phyloP scores from a whole-genome alignment of 1,139 yeast species.

The Candida tetrigidarum region DNA sequence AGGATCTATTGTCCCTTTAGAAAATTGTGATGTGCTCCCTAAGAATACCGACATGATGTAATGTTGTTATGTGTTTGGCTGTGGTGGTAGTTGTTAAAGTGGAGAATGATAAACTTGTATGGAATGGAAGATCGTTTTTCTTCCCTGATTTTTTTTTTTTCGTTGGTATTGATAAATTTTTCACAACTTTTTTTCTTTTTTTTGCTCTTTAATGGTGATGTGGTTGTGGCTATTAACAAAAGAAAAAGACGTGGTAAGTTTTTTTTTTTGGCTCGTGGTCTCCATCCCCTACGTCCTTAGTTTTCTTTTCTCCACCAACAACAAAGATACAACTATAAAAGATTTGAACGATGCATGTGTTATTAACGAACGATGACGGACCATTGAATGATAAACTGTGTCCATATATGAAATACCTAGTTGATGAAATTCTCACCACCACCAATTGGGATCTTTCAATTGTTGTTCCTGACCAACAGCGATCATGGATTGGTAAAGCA shows the following conservation, averaged over 20 bases:
- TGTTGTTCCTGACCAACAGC: slow-evolving; percentile 76
- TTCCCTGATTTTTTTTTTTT: not conserved
- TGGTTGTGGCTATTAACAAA: not conserved
- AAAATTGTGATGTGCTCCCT: slow-evolving; percentile 47
- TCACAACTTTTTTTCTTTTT: slow-evolving; percentile 3
- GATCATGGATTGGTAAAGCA: slow-evolving; percentile 98
- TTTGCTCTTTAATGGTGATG: not conserved
- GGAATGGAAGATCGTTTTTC: slow-evolving; percentile 5
- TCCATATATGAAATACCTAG: slow-evolving; percentile 84
- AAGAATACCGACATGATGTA: slow-evolving; percentile 64
- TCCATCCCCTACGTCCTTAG: not conserved
- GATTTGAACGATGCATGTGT: slow-evolving; percentile 39
- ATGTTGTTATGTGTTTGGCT: not conserved
- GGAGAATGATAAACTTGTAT: not conserved
- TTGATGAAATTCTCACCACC: slow-evolving; percentile 61
- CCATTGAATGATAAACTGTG: slow-evolving; percentile 83
- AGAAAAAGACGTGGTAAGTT: not conserved
- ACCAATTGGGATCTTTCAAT: slow-evolving; percentile 89
- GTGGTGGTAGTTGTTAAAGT: not conserved
- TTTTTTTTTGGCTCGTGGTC: no score
- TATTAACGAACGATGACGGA: slow-evolving; percentile 92
- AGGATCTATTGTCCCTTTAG: slow-evolving; percentile 57
- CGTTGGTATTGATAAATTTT: slow-evolving; percentile 1
- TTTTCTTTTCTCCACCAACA: not conserved
- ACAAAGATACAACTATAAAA: not conserved